Base-by-base conservation (phyloP, 2,329 filamentous ascomycete genomes). In the Fusarium begoniae region DNA sequence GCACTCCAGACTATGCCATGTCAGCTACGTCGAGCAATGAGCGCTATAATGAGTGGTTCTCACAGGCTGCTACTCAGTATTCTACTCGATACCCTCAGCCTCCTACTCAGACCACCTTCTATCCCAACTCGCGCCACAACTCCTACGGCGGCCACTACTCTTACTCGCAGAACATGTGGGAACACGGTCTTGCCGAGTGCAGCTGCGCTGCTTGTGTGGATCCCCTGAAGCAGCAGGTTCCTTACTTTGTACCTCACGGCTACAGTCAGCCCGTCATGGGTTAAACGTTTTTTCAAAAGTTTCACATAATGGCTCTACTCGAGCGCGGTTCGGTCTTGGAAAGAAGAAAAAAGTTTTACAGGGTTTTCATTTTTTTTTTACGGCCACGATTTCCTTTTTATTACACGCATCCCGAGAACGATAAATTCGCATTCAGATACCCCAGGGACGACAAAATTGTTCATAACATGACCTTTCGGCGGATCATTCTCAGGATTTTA, bases 31-130 rank as follows among this genome's bases (percentile, higher is more conserved):
- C 88, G 2, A 84, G 85, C 72, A 90, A 89, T 63, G 82, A 85
- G 28, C 87, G 84, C 41, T 90, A 90, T 80, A 87, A 88, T 32
- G 89, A 90, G 48, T 90, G 87, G 87, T 89, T 90, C 68, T 81
- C 83, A 14, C 83, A 86, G 66, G 82, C 83, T 44, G 79, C 82
- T 28, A 81, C 82, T 12, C 84, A 85, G 76, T 85, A 85, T 69
- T 82, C 83, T 72, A 83, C 69, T 24, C 84, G 85, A 24, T 88
- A 86, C 63, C 84, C 86, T 55, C 83, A 85, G 47, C 79, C 81
- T n/a, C 70, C 82, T 18, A 79, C 79, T 13, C 84, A 85, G 64
- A 84, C 81, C 61, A 77, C 78, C n/a, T 84, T 82, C 43, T 85
- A 84, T 62, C 80, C 71, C 45, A 74, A 82, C 41, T 80, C 82